These are phyloP conservation scores for Wakefieldia striispora DNA, from an alignment of 768 basidiomycete genomes.

Conservation along the genomic window DNA sequence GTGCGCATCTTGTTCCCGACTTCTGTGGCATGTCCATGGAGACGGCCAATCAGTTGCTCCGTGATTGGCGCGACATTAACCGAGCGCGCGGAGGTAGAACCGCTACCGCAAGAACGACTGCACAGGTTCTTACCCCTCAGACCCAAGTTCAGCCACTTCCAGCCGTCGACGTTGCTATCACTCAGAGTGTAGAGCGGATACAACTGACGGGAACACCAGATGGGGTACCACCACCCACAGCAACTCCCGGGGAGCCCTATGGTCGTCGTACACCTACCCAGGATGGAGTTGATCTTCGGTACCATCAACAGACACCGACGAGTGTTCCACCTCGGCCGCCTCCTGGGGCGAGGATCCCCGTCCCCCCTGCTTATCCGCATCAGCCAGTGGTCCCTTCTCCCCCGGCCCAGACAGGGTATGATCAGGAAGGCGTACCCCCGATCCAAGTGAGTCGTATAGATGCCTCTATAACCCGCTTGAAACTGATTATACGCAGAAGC, in stretches of 20 bases:
- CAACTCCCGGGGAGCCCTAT: conserved; percentile 18
- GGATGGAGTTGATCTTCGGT: conserved; percentile 42
- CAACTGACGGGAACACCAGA: conserved; percentile 43
- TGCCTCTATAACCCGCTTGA: background rate
- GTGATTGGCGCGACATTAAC: conserved; percentile 91
- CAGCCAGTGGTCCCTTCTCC: conserved; percentile 31
- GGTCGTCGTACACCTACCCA: conserved; percentile 26
- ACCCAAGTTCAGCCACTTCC: conserved; percentile 33
- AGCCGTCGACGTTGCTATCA: conserved; percentile 31
- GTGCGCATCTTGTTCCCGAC: conserved; percentile 97
- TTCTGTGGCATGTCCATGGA: conserved; percentile 99
- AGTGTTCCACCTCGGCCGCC: conserved; percentile 34
- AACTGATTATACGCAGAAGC: conserved; percentile 10
- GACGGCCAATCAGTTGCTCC: conserved; percentile 89
- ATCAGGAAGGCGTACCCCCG: conserved; percentile 24
- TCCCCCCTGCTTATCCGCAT: conserved; percentile 34
- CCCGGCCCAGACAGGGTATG: conserved; percentile 21
- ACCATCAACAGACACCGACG: conserved; percentile 36
- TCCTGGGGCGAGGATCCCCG: conserved; percentile 39
- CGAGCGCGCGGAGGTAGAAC: conserved; percentile 53
- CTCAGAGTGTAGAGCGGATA: conserved; percentile 44
- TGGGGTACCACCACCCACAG: conserved; percentile 20
- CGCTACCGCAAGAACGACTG: conserved; percentile 35
- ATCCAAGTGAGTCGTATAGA: conserved; percentile 21
- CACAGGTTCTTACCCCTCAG: conserved; percentile 32